Evolutionary conservation across 345 rosid species (phyloP), one percentile per base, ranked within the genome.

Genomic region (Eucalyptus regnans): DNA sequence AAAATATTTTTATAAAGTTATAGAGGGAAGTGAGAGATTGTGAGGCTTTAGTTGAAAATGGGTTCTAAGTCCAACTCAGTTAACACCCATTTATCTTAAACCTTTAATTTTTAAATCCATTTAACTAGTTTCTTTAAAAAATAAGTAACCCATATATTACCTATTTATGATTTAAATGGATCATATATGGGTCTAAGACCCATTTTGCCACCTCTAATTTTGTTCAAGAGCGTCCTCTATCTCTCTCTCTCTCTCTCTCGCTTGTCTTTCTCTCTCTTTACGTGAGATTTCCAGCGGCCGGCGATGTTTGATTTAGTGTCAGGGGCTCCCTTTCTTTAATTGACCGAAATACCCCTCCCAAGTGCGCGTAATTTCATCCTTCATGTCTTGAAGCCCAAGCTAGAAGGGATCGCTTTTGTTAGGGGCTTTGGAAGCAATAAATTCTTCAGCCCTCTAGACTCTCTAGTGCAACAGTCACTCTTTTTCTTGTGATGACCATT

Each of bases 261-360:
- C 27, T 5, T 4, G 64, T 58, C 29, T 58, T 58, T 58, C 64
- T 58, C n/a, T 58, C n/a, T 25, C 66, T 9, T 51, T 54, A 86
- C 71, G 84, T 86, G 50, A 29, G 7, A 83, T 13, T 79, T 50
- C 51, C 43, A 20, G 23, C 12, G 80, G 48, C 41, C 86, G 76
- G 71, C 2, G 92, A 91, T 91, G 90, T 91, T 76, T 44, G n/a
- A 25, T 48, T 41, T 86, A 58, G 91, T 83, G 52, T 51, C 3
- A 31, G 46, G 27, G 46, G 27, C 7, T 18, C 6, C 46, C 5
- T 37, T 76, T 37, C 83, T 37, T 37, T 20, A 2, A 44, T 76
- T 2, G 48, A 37, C 3, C 2, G 15, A 41, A 18, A 23, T 37
- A 71, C 46, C 81, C 46, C 14, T 71, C 27, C 46, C 46, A 37